Conservation (phyloP, 2,329 filamentous ascomycete genomes). For the Clonostachys chloroleuca region DNA sequence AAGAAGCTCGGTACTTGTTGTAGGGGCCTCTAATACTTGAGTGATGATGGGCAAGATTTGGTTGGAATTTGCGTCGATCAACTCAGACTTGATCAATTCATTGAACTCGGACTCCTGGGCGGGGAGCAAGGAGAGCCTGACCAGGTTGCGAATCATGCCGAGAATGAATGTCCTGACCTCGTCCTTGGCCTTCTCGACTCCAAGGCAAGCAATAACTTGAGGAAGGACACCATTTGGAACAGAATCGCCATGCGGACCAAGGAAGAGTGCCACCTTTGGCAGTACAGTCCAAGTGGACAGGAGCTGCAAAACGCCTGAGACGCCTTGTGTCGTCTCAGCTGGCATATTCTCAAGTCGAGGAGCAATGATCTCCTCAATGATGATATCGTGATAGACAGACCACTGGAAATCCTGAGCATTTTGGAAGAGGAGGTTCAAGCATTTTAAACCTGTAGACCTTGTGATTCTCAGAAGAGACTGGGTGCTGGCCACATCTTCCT, state of each 20-base stretch:
- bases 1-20: slow-evolving; percentile 68
- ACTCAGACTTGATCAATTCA: slow-evolving; percentile 47
- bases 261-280: slow-evolving; percentile 61
- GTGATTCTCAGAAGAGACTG: slow-evolving; percentile 61
- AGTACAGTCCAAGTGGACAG: slow-evolving; percentile 77
- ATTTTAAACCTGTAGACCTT: slow-evolving; percentile 74
- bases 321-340: slow-evolving; percentile 80
- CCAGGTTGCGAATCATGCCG: slow-evolving; percentile 66
- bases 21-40: slow-evolving; percentile 55
- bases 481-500: slow-evolving; percentile 34
- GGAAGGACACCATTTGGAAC: slow-evolving; percentile 60
- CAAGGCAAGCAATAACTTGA: slow-evolving; percentile 69
- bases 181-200: slow-evolving; percentile 71
- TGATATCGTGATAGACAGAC: slow-evolving; percentile 62
- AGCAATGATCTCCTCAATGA: slow-evolving; percentile 72
- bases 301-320: slow-evolving; percentile 78
- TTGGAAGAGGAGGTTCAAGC: slow-evolving; percentile 72
- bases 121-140: slow-evolving; percentile 53
- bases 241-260: slow-evolving; percentile 37
- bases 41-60: slow-evolving; percentile 65
- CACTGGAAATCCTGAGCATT: slow-evolving; percentile 69
- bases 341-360: slow-evolving; percentile 76
- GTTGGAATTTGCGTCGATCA: slow-evolving; percentile 53
- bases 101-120: slow-evolving; percentile 52
- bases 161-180: slow-evolving; percentile 83